Base-by-base conservation (phyloP, 495 filamentous ascomycete species). In the Melanomma pulvis-pyrius region DNA sequence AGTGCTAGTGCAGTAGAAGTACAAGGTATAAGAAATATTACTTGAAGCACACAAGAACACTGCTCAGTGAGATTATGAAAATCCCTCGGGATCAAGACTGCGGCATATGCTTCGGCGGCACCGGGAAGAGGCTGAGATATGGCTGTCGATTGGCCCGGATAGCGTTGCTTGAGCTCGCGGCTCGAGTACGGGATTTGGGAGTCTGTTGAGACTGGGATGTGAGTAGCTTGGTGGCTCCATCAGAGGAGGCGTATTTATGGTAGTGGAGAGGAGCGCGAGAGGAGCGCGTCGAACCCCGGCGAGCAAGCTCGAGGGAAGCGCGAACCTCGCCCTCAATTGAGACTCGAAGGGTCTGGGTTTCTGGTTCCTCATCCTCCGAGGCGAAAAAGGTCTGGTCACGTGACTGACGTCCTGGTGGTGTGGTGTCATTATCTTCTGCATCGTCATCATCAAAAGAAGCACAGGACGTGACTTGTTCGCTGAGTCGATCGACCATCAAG, bases 401-500 rank as follows among this genome's bases (percentile, higher is more conserved):
- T 6, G 50, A 48, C 5, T 51, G 36, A 30, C 25, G 52, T 21
- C 66, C 65, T 1, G 66, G 58, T 0, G 62, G 58, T 13, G 62
- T 67, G 1, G 61, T 56, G 22, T 71, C 68, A 48, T 66, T 47
- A 11, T 53, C 54, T 22, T 58, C 61, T 1, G 26, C 22, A 22
- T 54, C 58, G 22, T 69, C 62, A 28, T 68, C 64, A 24, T 47
- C 66, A 28, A 72, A 59, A 22, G 65, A 55, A 3, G 55, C 26
- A 21, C 69, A 55, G 19, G 67, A 64, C 1, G 67, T 59, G 17
- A 70, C 60, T 26, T 73, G 71, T 32, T 73, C 71, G n/a, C 39
- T 49, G 4, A 73, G 64, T 15, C 64, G 71, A 36, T 73, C 71
- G 24, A 73, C 67, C 59, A 70, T 61, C 19, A 52, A 32, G 47